Evolutionary conservation across 495 filamentous ascomycete species (phyloP), one percentile per base, ranked within the genome.

Genomic region (Penicillium canariense): DNA sequence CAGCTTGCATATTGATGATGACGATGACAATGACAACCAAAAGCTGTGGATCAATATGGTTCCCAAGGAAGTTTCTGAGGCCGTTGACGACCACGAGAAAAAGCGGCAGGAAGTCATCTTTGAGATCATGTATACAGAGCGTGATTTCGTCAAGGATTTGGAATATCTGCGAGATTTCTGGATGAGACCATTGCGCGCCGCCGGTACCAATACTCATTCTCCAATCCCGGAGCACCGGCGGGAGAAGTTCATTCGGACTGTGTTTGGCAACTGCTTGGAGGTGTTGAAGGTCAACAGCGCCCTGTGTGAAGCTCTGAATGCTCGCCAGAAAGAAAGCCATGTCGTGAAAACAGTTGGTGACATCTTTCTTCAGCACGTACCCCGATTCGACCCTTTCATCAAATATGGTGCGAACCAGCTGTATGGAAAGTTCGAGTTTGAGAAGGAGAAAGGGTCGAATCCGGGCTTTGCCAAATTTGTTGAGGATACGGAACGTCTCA

Each of bases 21-120:
- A 80, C 36, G 91, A 94, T 43, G 85, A 92, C 68, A 87, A 87
- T 12, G 93, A 97, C 66, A 91, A 97, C 62, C 94, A 97, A 71
- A 97, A 97, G 69, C 81, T 99, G 39, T 99, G 95, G 95, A 99
- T 99, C 71, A 97, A 97, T 67, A 96, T 90, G 48, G 95, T 99
- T 17, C 86, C 92, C 0, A 92, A 97, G 70, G 95, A 97, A 68
- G 75, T 99, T 56, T 90, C 91, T 0, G 91, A 97, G 61, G 85
- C 84, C 64, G 84, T 96, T 27, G 81, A 83, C 36, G 95, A 99
- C 54, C 83, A 81, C 54, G 94, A 99, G 67, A 95, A 96, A 84
- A 97, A 97, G 73, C 84, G 95, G 9, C 95, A 99, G 65, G 95
- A 99, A 66, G 86, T 97, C 53, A 97, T 99, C 56, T 96, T 93